Base-by-base conservation (phyloP, 306 rosid genomes). In the Carpinus viminea region DNA sequence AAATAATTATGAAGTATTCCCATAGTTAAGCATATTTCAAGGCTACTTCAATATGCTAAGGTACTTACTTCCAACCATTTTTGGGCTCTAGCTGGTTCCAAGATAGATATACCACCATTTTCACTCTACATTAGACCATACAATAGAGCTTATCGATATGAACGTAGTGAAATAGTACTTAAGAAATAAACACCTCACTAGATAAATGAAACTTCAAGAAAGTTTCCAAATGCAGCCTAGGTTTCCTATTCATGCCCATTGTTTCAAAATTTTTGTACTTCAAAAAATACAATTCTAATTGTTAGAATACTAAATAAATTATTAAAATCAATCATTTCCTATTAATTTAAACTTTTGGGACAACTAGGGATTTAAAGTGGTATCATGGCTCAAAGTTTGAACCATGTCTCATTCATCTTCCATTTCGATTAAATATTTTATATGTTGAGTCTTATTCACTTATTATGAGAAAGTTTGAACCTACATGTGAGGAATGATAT, bases 41-140 rank as follows among this genome's bases (percentile, higher is more conserved):
- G 48, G 45, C 15, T 2, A 31, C 9, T 55, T 41, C 48, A 9
- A 26, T 45, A 48, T 12, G 36, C 20, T 55, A n/a, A 72, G 2
- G 38, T 51, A n/a, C 88, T 82, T 78, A 90, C 95, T 76, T 90
- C 93, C 47, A 89, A 77, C 96, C 93, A 91, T 1, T 86, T 82
- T 77, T 80, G 85, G 24, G 78, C 91, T 51, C 86, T 77, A 45
- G 88, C 73, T 15, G 89, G 91, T 73, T 91, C 94, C 97, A 96
- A 93, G 0, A 83, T 89, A 5, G 94, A 18, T 36, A 89, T 78
- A 60, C 98, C 98, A 26, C 98, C 98, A 2, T 83, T 91, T 74
- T 88, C 76, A 85, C 98, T 86, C 94, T 93, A 52, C 79, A 80
- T 21, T 15, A 51, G 24, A 15, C 17, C 5, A 11, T 59, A 24